Percentiles rank a stretch among this genome's conserved stretches.
Conservation (phyloP, 1,284 basidiomycete species). For the Albatrellus sp. region DNA sequence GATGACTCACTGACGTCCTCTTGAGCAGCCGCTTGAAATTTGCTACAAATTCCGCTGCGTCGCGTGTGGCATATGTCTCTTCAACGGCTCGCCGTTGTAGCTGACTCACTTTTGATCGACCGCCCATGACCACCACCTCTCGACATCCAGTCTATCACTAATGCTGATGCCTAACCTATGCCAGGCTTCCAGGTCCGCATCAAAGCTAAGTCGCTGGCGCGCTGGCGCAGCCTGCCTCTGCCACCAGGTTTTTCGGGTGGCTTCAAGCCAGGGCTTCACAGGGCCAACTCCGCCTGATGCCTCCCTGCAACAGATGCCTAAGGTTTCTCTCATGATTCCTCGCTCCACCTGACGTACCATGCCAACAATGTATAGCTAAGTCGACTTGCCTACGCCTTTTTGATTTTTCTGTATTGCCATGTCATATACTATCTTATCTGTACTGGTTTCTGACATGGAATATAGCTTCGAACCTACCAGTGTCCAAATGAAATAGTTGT, state of each 20-base stretch:
- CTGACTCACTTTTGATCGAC: no score
- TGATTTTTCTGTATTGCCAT: not conserved
- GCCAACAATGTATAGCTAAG: constrained; percentile 9
- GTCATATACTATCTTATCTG: constrained; percentile 1
- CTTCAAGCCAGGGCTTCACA: constrained; percentile 33
- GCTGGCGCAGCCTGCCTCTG: constrained; percentile 54
- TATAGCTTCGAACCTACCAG: no score
- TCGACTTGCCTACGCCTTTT: not conserved
- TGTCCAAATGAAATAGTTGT: no score
- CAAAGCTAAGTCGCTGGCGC: constrained; percentile 84
- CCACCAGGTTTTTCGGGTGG: constrained; percentile 50
- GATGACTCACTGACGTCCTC: no score
- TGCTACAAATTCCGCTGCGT: no score
- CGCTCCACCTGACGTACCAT: constrained; percentile 15
- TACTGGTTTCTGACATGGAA: no score
- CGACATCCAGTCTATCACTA: no score
- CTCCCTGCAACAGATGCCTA: constrained; percentile 25
- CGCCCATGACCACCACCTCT: no score
- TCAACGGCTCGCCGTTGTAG: no score
- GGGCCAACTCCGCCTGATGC: constrained; percentile 53
- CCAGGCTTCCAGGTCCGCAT: constrained; percentile 60
- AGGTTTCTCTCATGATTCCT: constrained; percentile 19
- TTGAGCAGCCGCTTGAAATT: no score
- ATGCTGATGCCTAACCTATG: no score
- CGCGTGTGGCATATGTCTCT: no score